Conservation (phyloP, 1,284 basidiomycete genomes). For the Leucoagaricus sp. region DNA sequence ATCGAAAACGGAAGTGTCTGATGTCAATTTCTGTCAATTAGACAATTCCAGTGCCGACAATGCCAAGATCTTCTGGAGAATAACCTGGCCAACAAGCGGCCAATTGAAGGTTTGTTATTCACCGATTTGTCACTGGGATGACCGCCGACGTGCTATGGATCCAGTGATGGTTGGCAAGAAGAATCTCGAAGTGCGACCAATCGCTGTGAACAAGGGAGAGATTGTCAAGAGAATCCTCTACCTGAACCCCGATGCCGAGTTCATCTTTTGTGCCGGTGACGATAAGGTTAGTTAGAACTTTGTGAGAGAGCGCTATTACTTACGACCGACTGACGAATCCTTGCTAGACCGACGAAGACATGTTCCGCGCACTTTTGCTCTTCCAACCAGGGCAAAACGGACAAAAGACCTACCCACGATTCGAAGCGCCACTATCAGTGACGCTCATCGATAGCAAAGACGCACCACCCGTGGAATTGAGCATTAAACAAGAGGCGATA, state of each 20-base stretch:
- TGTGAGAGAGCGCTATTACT: not conserved
- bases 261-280: constrained; percentile 96
- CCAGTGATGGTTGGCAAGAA: constrained; percentile 93
- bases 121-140: constrained; percentile 18
- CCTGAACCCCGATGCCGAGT: constrained; percentile 90
- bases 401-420: constrained; percentile 33
- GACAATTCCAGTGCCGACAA: constrained; percentile 92
- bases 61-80: constrained; percentile 96
- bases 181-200: constrained; percentile 95
- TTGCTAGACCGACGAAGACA: constrained; percentile 87
- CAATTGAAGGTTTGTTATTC: constrained; percentile 71
- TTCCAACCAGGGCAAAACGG: constrained; percentile 50
- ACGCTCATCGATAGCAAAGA: constrained; percentile 50
- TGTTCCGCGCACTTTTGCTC: constrained; percentile 87
- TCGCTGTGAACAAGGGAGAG: constrained; percentile 97
- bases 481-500: constrained; percentile 66
- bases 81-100: constrained; percentile 83
- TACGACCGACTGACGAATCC: not conserved
- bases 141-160: constrained; percentile 3
- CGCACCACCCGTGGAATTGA: constrained; percentile 57
- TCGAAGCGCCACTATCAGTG: constrained; percentile 77
- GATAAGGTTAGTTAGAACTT: constrained; percentile 73
- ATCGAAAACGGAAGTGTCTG: constrained; percentile 1
- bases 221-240: constrained; percentile 95
- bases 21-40: constrained; percentile 32